These are phyloP conservation scores for Phaeoacremonium minimum DNA, from an alignment of 2,329 filamentous ascomycete species.

Conservation along the genomic window DNA sequence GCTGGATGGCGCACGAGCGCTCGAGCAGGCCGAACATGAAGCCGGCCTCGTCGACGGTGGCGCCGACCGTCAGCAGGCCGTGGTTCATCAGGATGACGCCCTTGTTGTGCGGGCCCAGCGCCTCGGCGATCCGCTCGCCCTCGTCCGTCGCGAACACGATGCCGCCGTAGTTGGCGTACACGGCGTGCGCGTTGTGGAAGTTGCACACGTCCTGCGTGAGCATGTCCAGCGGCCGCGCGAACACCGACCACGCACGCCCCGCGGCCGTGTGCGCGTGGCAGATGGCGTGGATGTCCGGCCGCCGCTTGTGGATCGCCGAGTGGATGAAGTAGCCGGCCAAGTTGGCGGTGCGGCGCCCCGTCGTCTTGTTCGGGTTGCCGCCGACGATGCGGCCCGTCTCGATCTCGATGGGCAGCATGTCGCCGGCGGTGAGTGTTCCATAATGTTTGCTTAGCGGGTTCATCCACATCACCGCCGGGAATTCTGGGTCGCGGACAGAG, in stretches of 20 bases:
- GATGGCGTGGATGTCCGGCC: conserved; percentile 60
- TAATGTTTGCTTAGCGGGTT: conserved; percentile 66
- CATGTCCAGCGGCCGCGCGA: conserved; percentile 64
- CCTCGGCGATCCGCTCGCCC: conserved; percentile 57
- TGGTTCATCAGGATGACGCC: conserved; percentile 67
- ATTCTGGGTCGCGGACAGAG: conserved; percentile 61
- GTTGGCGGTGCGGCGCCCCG: conserved; percentile 44
- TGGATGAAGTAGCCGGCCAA: conserved; percentile 69
- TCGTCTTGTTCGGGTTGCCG: conserved; percentile 50
- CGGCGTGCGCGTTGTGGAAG: conserved; percentile 57
- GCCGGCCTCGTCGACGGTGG: conserved; percentile 70
- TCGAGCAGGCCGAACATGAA: conserved; percentile 68
- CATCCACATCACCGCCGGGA: conserved; percentile 62
- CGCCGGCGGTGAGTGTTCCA: conserved; percentile 58
- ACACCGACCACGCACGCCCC: conserved; percentile 65
- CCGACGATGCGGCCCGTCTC: conserved; percentile 55
- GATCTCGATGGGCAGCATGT: conserved; percentile 63
- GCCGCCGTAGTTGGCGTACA: conserved; percentile 55
- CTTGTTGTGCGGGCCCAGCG: conserved; percentile 54
- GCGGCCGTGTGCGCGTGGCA: conserved; percentile 65
- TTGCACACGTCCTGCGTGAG: conserved; percentile 64
- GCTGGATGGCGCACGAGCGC: conserved; percentile 63
- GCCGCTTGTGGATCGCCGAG: conserved; percentile 61
- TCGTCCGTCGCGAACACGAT: conserved; percentile 58
- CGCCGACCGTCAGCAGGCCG: conserved; percentile 65